Evolutionary conservation across 208 protist species (phyloP).

Genomic region (Leishmania lainsoni): DNA sequence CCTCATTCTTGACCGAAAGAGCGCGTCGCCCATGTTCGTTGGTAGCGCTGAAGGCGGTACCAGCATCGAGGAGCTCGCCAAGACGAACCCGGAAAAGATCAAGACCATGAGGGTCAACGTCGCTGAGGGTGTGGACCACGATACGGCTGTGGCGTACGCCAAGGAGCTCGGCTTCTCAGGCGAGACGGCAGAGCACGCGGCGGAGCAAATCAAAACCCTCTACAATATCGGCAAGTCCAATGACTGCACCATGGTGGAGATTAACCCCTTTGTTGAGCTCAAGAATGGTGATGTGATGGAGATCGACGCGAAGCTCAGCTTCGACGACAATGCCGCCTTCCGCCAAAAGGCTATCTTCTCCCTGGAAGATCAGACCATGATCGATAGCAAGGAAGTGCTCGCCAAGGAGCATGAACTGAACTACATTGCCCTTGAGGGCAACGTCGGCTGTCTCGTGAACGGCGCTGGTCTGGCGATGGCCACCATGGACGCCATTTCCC

Average conservation of each 20-base stretch:
- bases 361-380: slow-evolving; percentile 93
- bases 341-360: slow-evolving; percentile 97
- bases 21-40: slow-evolving; percentile 92
- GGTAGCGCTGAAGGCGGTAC: slow-evolving; percentile 97
- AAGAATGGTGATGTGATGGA: slow-evolving; percentile 94
- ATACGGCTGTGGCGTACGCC: slow-evolving; percentile 81
- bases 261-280: slow-evolving; percentile 99
- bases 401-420: slow-evolving; percentile 97
- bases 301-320: slow-evolving; percentile 99
- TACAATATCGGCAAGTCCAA: slow-evolving; percentile 98
- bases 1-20: slow-evolving; percentile 97
- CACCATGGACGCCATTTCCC: slow-evolving; percentile 99
- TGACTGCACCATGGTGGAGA: slow-evolving; percentile 98
- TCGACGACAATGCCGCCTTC: slow-evolving; percentile 99
- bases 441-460: slow-evolving; percentile 98
- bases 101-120: slow-evolving; percentile 95
- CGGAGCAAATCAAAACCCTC: slow-evolving; percentile 94
- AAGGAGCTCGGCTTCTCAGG: slow-evolving; percentile 92
- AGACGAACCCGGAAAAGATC: slow-evolving; percentile 95
- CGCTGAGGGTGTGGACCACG: slow-evolving; percentile 90
- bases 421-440: slow-evolving; percentile 99
- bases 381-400: slow-evolving; percentile 96
- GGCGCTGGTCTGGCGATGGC: slow-evolving; percentile 99
- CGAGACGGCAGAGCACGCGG: slow-evolving; percentile 78
- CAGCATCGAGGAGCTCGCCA: slow-evolving; percentile 98